Evolutionary conservation across 345 rosid species (phyloP).

Genomic region (Eucalyptus coolabah): DNA sequence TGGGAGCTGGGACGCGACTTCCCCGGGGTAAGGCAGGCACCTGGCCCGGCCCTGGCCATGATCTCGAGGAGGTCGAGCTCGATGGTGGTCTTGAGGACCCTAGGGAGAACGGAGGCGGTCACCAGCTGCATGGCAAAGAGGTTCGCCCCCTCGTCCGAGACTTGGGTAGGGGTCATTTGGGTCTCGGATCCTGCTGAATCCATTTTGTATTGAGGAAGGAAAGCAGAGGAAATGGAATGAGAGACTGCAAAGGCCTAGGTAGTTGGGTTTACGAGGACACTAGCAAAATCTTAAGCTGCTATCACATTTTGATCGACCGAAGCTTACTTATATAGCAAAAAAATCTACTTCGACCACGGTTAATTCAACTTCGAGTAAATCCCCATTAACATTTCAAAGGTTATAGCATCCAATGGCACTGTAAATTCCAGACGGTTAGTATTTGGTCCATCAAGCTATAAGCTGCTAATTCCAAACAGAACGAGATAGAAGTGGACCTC

Average conservation of each 20-base stretch:
- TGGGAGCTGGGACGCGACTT: conserved; percentile 55
- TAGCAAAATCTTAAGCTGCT: not conserved
- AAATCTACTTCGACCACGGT: no score
- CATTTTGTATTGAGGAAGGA: not conserved
- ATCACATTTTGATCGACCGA: not conserved
- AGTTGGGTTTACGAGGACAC: not conserved
- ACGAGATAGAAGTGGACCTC: no score
- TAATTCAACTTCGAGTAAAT: no score
- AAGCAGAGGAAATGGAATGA: not conserved
- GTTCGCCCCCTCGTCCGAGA: conserved; percentile 58
- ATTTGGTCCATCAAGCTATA: no score
- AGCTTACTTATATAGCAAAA: not conserved
- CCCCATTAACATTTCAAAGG: no score
- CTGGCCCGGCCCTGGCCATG: conserved; percentile 44
- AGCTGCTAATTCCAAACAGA: no score
- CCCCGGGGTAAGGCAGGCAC: conserved; percentile 51
- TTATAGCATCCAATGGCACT: no score
- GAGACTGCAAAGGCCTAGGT: not conserved
- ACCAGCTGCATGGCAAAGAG: conserved; percentile 66
- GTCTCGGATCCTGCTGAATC: conserved; percentile 44
- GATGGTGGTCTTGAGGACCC: conserved; percentile 68
- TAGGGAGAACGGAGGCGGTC: conserved; percentile 66
- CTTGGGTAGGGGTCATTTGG: conserved; percentile 54
- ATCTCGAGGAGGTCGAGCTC: conserved; percentile 85
- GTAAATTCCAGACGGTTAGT: no score